Percentiles rank a stretch among this genome's conserved stretches.
phyloP scores from a whole-genome alignment of 1,139 yeast genomes.

The Candida dubliniensis region DNA sequence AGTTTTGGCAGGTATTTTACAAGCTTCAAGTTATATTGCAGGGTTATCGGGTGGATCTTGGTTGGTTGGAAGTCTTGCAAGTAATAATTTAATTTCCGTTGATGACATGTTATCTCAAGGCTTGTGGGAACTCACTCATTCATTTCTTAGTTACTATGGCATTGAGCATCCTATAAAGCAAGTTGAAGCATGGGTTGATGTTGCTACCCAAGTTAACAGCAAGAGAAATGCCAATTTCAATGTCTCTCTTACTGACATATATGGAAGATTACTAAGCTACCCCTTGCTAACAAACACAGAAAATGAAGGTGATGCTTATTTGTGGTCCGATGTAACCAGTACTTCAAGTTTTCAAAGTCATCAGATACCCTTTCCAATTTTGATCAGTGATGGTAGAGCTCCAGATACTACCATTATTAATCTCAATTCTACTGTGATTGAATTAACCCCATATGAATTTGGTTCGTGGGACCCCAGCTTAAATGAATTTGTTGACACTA shows the following conservation, averaged over 20 bases:
- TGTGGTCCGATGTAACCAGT: constrained; percentile 34
- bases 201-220: not conserved
- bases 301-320: constrained; percentile 24
- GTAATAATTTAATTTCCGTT: constrained; percentile 36
- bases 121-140: constrained; percentile 35
- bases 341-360: constrained; percentile 27
- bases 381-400: constrained; percentile 43
- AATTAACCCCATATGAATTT: constrained; percentile 41
- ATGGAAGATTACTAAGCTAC: constrained; percentile 42
- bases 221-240: constrained; percentile 36
- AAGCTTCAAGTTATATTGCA: constrained; percentile 35
- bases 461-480: constrained; percentile 48
- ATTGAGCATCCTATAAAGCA: not conserved
- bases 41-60: constrained; percentile 45
- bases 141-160: constrained; percentile 10
- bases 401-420: constrained; percentile 35
- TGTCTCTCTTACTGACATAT: constrained; percentile 32
- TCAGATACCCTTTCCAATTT: constrained; percentile 43
- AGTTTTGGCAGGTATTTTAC: constrained; percentile 37
- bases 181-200: not conserved
- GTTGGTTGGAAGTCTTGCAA: constrained; percentile 34
- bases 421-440: constrained; percentile 42
- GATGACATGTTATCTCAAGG: constrained; percentile 31
- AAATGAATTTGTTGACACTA: constrained; percentile 27
- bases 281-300: constrained; percentile 32